Conservation (phyloP, 2,329 filamentous ascomycete genomes). For the Stemphylium vesicarium region DNA sequence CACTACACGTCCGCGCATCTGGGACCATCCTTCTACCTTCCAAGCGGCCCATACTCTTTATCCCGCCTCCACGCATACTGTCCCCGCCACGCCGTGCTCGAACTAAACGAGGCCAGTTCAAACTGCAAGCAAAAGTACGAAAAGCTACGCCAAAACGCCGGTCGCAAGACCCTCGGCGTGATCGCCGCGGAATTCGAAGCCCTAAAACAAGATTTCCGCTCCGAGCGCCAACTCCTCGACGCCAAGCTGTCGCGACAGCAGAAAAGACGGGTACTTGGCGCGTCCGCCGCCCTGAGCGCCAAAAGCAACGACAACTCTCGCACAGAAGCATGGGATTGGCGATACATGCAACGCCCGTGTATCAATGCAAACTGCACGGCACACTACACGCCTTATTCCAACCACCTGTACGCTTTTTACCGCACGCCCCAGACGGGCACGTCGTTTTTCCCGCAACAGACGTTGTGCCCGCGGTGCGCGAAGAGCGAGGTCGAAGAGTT, state of each 20-base stretch:
- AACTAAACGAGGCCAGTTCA: slow-evolving; percentile 35
- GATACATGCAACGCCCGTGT: slow-evolving; percentile 35
- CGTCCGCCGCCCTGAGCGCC: neutral
- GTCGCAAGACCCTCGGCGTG: slow-evolving; percentile 38
- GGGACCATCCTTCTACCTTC: slow-evolving; percentile 37
- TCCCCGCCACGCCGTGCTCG: slow-evolving; percentile 32
- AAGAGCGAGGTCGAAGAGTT: slow-evolving; percentile 31
- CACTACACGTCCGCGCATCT: slow-evolving; percentile 33
- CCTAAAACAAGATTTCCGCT: slow-evolving; percentile 23
- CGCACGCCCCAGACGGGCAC: slow-evolving; percentile 15
- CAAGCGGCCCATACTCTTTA: slow-evolving; percentile 37
- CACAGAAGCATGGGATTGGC: slow-evolving; percentile 31
- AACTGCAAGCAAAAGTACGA: slow-evolving; percentile 37
- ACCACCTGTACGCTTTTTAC: slow-evolving; percentile 34
- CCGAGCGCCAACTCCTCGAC: slow-evolving; percentile 19
- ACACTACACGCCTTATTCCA: slow-evolving; percentile 36
- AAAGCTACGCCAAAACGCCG: slow-evolving; percentile 39
- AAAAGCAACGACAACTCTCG: neutral
- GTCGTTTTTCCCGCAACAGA: slow-evolving; percentile 26
- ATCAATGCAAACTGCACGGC: slow-evolving; percentile 26
- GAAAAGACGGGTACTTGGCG: slow-evolving; percentile 22
- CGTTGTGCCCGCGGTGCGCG: slow-evolving; percentile 38
- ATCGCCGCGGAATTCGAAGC: slow-evolving; percentile 39
- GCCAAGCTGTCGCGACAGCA: slow-evolving; percentile 18
- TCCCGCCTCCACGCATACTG: slow-evolving; percentile 37